Percentiles rank a stretch among this genome's conserved stretches.
Conservation (phyloP, 768 basidiomycete species). For the Termitomyces sp. region DNA sequence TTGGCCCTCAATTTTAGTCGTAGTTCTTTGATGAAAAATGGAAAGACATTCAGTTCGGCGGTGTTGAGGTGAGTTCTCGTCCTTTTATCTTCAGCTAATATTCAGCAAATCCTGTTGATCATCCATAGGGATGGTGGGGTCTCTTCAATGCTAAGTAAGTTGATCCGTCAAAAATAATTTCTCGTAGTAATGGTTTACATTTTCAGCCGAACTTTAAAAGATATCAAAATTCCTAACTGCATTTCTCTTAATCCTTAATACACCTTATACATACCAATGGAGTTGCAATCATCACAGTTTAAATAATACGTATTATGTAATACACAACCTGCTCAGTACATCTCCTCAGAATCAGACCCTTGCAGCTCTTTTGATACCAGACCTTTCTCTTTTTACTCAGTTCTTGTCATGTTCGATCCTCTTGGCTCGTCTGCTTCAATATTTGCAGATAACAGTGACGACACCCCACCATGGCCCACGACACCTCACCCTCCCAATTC, state of each 20-base stretch:
- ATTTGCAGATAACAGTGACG: conserved; percentile 48
- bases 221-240: conserved; percentile 61
- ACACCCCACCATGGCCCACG: conserved; percentile 70
- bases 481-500: conserved; percentile 70
- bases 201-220: conserved; percentile 63
- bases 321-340: not conserved
- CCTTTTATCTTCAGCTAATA: not conserved
- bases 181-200: not conserved
- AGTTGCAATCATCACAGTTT: too few species aligned
- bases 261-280: not conserved
- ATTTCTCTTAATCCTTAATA: conserved; percentile 16
- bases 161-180: not conserved
- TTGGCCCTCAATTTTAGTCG: not conserved
- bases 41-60: conserved; percentile 72
- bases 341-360: not conserved
- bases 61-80: conserved; percentile 47
- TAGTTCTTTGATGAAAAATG: conserved; percentile 77
- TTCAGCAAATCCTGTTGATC: not conserved
- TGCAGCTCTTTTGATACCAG: not conserved
- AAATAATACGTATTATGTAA: conserved; percentile 4
- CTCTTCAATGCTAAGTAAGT: conserved; percentile 40
- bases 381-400: not conserved
- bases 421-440: conserved; percentile 49
- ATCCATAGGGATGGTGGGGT: conserved; percentile 38
- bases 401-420: conserved; percentile 61